A percentile compares a stretch with the other conserved stretches of the same genome.
These are phyloP conservation scores for Mortierella sp. DNA, from an alignment of 371 early-diverging fungal species.

Conservation along the genomic window DNA sequence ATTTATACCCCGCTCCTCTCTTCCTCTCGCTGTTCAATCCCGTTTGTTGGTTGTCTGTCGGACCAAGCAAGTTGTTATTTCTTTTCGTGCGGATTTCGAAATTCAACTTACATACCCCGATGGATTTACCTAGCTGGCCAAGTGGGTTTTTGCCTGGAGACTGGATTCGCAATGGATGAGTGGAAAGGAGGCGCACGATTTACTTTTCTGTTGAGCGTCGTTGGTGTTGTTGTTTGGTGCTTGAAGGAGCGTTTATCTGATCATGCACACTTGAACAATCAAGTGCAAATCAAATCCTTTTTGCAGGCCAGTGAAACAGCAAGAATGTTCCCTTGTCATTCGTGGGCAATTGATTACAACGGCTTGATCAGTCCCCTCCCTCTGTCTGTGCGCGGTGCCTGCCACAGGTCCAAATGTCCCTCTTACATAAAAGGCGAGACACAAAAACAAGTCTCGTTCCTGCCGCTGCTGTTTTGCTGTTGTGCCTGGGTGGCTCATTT, in stretches of 20 bases:
- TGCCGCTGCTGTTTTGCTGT: not conserved
- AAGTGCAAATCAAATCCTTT: not conserved
- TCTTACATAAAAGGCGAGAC: not conserved
- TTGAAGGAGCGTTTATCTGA: no score
- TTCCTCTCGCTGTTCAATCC: not conserved
- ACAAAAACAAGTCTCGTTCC: not conserved
- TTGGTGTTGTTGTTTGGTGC: not conserved
- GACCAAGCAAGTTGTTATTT: not conserved
- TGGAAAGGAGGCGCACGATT: not conserved
- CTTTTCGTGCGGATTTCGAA: not conserved
- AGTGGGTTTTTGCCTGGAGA: not conserved
- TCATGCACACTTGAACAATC: not conserved
- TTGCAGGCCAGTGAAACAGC: not conserved
- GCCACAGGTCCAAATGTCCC: not conserved
- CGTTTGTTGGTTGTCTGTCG: not conserved
- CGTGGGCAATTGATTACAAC: not conserved
- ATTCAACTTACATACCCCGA: not conserved
- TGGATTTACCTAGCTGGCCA: no score
- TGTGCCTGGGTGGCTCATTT: not conserved
- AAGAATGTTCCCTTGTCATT: not conserved
- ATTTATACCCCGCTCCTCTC: not conserved
- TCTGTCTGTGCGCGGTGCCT: not conserved
- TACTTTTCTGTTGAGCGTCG: not conserved
- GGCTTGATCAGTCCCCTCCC: not conserved
- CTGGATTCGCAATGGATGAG: not conserved